Evolutionary conservation across 176 grass and related monocot genomes (phyloP).

Genomic region (Ananas comosus): DNA sequence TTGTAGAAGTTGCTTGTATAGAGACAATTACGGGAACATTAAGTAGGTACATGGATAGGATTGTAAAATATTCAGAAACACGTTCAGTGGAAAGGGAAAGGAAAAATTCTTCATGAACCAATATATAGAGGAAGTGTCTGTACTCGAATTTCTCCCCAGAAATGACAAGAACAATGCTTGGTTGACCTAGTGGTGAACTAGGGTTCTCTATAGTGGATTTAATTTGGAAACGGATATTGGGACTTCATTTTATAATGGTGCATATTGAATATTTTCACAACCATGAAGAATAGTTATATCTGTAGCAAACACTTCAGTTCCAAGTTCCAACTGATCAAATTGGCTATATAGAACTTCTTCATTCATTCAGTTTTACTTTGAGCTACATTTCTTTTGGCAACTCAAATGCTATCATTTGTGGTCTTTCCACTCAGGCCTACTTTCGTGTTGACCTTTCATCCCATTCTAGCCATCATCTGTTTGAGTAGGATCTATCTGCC

Average conservation of each 20-base stretch:
- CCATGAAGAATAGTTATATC: too few species aligned
- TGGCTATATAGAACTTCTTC: too few species aligned
- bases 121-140: not conserved
- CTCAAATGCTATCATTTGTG: too few species aligned
- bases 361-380: too few species aligned
- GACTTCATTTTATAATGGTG: not conserved
- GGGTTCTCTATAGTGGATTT: not conserved
- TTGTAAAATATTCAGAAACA: not conserved
- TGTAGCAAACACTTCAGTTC: too few species aligned
- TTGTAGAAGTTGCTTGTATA: not conserved
- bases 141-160: not conserved
- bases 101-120: constrained; percentile 1
- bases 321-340: too few species aligned
- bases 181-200: not conserved
- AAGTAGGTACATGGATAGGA: not conserved
- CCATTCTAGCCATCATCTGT: too few species aligned
- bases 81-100: not conserved
- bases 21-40: not conserved
- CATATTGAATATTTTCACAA: not conserved
- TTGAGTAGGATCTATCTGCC: too few species aligned
- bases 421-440: too few species aligned
- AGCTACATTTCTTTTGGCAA: too few species aligned
- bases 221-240: not conserved
- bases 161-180: not conserved
- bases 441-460: too few species aligned